Percentiles rank a stretch among this genome's conserved stretches.
Conservation (phyloP, 2,329 filamentous ascomycete species). For the Boeremia exigua region DNA sequence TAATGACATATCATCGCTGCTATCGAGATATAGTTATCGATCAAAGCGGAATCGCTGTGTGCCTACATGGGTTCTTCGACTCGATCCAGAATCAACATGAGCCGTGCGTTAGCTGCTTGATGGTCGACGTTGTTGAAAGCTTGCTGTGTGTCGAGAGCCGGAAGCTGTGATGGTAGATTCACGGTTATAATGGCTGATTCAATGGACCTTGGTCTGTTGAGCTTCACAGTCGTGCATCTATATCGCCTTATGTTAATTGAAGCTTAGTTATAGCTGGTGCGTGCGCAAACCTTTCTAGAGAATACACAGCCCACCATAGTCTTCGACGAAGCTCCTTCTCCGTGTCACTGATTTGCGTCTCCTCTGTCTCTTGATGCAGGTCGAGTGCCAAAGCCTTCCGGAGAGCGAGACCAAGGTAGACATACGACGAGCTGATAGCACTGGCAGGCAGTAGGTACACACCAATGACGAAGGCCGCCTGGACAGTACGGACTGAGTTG, state of each 20-base stretch:
- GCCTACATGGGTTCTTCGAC: slow-evolving; percentile 2
- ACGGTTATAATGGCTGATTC: not conserved
- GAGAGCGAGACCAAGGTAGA: slow-evolving; percentile 9
- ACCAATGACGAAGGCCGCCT: slow-evolving; percentile 7
- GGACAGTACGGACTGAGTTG: slow-evolving; percentile 8
- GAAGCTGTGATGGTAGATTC: not conserved
- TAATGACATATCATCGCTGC: not conserved
- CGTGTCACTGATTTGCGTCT: not conserved
- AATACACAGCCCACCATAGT: slow-evolving; percentile 10
- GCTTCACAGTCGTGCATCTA: slow-evolving; percentile 5
- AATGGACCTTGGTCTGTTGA: slow-evolving; percentile 3
- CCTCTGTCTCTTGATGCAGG: slow-evolving; percentile 5
- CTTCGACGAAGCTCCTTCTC: slow-evolving; percentile 8
- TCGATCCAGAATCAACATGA: slow-evolving; percentile 8
- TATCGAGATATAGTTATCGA: not conserved
- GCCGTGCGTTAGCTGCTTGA: slow-evolving; percentile 5
- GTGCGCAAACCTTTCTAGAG: not conserved
- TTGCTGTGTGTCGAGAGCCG: not conserved
- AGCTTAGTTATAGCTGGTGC: not conserved
- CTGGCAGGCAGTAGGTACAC: slow-evolving; percentile 5
- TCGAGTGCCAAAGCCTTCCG: slow-evolving; percentile 7
- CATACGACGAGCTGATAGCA: slow-evolving; percentile 9
- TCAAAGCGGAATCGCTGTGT: not conserved
- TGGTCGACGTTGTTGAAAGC: slow-evolving; percentile 8
- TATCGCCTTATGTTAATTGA: not conserved